Evolutionary conservation across 371 early-diverging fungal genomes (phyloP).

Genomic region (Mortierella sp.): DNA sequence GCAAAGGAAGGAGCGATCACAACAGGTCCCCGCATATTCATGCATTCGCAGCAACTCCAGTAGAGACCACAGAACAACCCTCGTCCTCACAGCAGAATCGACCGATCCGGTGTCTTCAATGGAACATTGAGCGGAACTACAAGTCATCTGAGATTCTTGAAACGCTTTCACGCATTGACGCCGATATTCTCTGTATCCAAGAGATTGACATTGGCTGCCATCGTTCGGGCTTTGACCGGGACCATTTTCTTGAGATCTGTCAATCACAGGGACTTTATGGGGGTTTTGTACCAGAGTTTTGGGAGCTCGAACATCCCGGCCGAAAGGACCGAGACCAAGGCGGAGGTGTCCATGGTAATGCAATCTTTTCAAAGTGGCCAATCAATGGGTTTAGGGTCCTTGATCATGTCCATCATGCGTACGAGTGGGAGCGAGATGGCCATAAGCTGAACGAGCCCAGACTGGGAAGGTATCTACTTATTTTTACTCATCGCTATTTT

Average conservation of each 20-base stretch:
- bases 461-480: constrained; percentile 62
- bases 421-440: constrained; percentile 81
- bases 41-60: too few relatives aligned
- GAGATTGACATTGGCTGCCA: constrained; percentile 79
- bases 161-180: constrained; percentile 62
- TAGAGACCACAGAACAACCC: neutral
- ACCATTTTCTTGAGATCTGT: constrained; percentile 72
- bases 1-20: too few relatives aligned
- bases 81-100: neutral
- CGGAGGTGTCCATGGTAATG: constrained; percentile 87
- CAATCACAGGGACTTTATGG: constrained; percentile 66
- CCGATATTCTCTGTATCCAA: constrained; percentile 76
- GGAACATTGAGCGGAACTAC: constrained; percentile 84
- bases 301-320: constrained; percentile 71
- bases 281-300: constrained; percentile 80
- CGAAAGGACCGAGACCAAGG: constrained; percentile 68
- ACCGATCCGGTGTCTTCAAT: constrained; percentile 61
- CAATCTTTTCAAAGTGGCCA: constrained; percentile 77
- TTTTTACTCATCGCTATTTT: neutral
- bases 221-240: constrained; percentile 64
- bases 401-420: constrained; percentile 75
- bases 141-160: constrained; percentile 68
- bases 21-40: too few relatives aligned
- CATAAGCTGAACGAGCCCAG: constrained; percentile 70
- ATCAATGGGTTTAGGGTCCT: constrained; percentile 66